A percentile compares a stretch with the other conserved stretches of the same genome.
Evolutionary conservation across 1,284 basidiomycete genomes (phyloP).

Genomic region (Apiotrichum gracile): DNA sequence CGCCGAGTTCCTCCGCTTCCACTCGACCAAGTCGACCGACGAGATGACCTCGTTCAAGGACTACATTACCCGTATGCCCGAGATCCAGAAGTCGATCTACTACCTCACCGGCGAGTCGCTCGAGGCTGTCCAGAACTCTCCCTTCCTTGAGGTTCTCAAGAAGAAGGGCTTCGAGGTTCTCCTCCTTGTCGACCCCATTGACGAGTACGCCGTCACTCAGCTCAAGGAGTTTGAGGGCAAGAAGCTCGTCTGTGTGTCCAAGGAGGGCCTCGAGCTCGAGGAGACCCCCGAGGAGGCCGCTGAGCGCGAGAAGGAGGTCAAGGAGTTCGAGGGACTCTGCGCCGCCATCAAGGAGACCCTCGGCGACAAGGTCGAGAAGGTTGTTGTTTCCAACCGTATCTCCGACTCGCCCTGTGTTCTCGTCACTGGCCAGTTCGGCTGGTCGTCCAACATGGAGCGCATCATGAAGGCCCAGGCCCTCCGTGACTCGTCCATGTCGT

Average conservation of each 20-base stretch:
- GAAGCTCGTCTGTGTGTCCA: conserved; percentile 96
- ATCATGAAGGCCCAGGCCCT: conserved; percentile 99
- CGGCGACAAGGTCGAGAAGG: conserved; percentile 99
- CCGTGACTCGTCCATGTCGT: conserved; percentile 97
- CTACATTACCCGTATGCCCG: conserved; percentile 99
- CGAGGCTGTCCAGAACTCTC: conserved; percentile 83
- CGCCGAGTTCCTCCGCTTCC: conserved; percentile 98
- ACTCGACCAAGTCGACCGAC: conserved; percentile 89
- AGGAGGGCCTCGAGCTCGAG: conserved; percentile 98
- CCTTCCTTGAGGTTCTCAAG: conserved; percentile 99
- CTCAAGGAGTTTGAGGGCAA: conserved; percentile 99
- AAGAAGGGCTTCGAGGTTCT: conserved; percentile 99
- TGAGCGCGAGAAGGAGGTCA: conserved; percentile 77
- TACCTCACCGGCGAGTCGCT: conserved; percentile 99
- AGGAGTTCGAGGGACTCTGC: conserved; percentile 84
- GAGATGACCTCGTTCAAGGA: conserved; percentile 95
- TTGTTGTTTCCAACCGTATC: conserved; percentile 96
- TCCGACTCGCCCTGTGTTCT: conserved; percentile 91
- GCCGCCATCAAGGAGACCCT: conserved; percentile 92
- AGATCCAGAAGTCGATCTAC: conserved; percentile 98
- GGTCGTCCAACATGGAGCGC: conserved; percentile 99
- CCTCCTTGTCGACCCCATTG: conserved; percentile 95
- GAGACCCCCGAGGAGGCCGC: conserved; percentile 98
- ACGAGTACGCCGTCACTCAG: conserved; percentile 95
- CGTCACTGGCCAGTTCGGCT: conserved; percentile 97